Conservation (phyloP, 768 basidiomycete species). For the Favolaschia claudopus region DNA sequence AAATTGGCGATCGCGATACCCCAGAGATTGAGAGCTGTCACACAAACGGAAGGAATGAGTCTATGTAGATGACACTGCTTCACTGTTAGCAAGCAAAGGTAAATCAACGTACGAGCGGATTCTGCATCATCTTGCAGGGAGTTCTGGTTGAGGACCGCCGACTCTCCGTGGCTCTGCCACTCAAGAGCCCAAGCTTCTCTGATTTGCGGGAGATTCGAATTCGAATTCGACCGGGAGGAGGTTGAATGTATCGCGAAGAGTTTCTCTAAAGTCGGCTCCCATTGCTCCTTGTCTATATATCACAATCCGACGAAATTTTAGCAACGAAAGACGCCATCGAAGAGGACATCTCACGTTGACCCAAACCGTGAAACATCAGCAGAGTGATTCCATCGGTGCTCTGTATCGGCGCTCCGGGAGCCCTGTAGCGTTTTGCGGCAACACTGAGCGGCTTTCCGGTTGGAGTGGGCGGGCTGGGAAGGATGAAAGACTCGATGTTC, state of each 20-base stretch:
- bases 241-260: conserved; percentile 28
- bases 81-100: not conserved
- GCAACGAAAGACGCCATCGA: not conserved
- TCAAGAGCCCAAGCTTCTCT: conserved; percentile 41
- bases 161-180: conserved; percentile 40
- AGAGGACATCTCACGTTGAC: not conserved
- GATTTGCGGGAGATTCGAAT: conserved; percentile 12
- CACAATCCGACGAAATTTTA: not conserved
- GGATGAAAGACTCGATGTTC: no score
- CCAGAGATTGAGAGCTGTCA: conserved; percentile 28
- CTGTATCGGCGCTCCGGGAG: no score
- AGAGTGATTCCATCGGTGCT: conserved; percentile 12
- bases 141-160: conserved; percentile 36
- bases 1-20: conserved; percentile 12
- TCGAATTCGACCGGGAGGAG: no score
- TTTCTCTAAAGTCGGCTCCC: conserved; percentile 36
- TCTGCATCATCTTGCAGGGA: conserved; percentile 23
- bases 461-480: no score
- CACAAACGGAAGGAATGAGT: no score
- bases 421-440: not conserved
- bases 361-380: conserved; percentile 4
- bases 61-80: no score
- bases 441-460: no score
- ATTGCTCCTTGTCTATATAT: conserved; percentile 43
- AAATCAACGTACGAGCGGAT: conserved; percentile 26